These are phyloP conservation scores for Boletus fagicola DNA, from an alignment of 768 basidiomycete genomes.

Conservation along the genomic window DNA sequence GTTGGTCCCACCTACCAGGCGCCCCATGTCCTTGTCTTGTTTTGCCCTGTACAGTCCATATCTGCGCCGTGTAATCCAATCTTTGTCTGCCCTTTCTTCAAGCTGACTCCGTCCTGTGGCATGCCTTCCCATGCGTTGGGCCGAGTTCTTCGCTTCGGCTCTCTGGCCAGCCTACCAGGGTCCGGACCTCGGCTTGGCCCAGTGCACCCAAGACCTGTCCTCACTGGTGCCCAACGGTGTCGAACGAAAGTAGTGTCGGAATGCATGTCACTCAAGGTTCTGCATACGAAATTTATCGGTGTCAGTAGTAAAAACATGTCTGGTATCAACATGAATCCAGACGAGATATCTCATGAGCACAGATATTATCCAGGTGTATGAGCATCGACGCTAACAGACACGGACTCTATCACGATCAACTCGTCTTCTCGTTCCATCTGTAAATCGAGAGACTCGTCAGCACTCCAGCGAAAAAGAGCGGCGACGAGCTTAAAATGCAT, in stretches of 20 bases:
- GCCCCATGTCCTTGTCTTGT: too few species aligned
- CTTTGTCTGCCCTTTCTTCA: too few species aligned
- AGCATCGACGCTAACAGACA: background rate
- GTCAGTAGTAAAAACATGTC: background rate
- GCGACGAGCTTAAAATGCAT: background rate
- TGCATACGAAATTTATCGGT: background rate
- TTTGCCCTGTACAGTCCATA: background rate
- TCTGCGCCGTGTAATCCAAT: too few species aligned
- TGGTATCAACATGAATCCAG: background rate
- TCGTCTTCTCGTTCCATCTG: constrained; percentile 39
- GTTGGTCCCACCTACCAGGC: too few species aligned
- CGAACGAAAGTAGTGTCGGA: background rate
- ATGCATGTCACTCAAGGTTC: background rate
- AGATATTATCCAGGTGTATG: background rate
- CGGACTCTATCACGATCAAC: background rate
- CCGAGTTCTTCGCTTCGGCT: too few species aligned
- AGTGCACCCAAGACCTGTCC: too few species aligned
- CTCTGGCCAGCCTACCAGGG: too few species aligned
- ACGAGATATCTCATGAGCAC: background rate
- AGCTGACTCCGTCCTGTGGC: too few species aligned
- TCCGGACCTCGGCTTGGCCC: too few species aligned
- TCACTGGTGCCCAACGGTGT: background rate
- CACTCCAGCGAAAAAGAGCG: background rate
- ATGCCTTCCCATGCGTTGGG: too few species aligned
- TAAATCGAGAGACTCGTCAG: background rate